These are phyloP conservation scores for Plasmodium gallinaceum DNA, from an alignment of 169 alveolate species.

Conservation along the genomic window DNA sequence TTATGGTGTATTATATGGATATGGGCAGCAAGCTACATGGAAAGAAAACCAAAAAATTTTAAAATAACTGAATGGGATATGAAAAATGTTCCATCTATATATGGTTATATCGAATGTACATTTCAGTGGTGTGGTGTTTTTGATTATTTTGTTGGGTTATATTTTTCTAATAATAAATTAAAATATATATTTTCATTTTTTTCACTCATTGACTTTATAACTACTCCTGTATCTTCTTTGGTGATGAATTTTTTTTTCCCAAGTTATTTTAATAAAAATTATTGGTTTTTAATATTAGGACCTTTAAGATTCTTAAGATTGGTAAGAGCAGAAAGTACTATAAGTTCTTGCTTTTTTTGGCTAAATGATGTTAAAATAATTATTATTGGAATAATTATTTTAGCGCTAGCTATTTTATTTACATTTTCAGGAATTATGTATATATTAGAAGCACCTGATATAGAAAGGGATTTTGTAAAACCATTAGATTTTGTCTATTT, in stretches of 20 bases:
- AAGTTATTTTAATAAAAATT: slow-evolving; percentile 63
- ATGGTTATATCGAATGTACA: slow-evolving; percentile 83
- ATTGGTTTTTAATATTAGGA: slow-evolving; percentile 80
- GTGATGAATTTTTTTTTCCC: slow-evolving; percentile 65
- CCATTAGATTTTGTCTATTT: slow-evolving; percentile 86
- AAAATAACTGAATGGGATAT: slow-evolving; percentile 82
- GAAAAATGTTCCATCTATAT: slow-evolving; percentile 79
- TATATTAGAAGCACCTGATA: slow-evolving; percentile 85
- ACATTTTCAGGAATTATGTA: slow-evolving; percentile 87
- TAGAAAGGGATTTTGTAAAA: slow-evolving; percentile 58
- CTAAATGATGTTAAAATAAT: slow-evolving; percentile 83
- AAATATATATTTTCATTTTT: slow-evolving; percentile 82
- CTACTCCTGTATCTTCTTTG: slow-evolving; percentile 83
- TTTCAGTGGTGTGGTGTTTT: slow-evolving; percentile 83
- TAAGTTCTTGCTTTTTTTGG: slow-evolving; percentile 83
- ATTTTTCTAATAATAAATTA: slow-evolving; percentile 75
- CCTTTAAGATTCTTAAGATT: slow-evolving; percentile 84
- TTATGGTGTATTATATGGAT: slow-evolving; percentile 87
- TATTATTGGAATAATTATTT: slow-evolving; percentile 84
- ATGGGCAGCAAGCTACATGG: slow-evolving; percentile 87
- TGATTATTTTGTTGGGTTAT: slow-evolving; percentile 79
- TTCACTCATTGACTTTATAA: slow-evolving; percentile 83
- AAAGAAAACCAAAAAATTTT: slow-evolving; percentile 79
- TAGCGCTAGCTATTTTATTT: slow-evolving; percentile 81
- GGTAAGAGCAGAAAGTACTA: slow-evolving; percentile 83